Base-by-base conservation (phyloP, 441 rosid genomes). In the Erodium texanum region DNA sequence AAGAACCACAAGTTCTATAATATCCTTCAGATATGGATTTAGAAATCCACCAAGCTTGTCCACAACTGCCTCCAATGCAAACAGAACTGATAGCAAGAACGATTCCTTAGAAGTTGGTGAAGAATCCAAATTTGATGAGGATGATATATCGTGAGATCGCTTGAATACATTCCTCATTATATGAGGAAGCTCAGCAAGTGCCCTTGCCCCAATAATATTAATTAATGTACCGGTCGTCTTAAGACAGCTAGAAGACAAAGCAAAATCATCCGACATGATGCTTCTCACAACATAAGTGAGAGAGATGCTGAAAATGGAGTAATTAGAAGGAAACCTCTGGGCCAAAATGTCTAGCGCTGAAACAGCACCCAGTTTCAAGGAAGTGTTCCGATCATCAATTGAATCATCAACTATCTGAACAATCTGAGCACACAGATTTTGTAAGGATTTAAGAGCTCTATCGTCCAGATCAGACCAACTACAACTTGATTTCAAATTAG, bases 41-140 rank as follows among this genome's bases (percentile, higher is more conserved):
- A 95, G 75, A 77, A 95, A 95, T 66, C 97, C 90, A 70, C 97
- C 99, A 74, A 95, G 92, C 80, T 92, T 89, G 77, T 87, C 96
- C 65, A 90, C 80, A 71, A 87, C 95, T 41, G 97, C 97, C 76
- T 92, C 96, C 78, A 95, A 78, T 22, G 85, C 68, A 38, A 83
- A 75, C 64, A 95, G 90, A 82, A 89, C 71, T 71, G 98, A 86
- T 24, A 82, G 74, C 86, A 83, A 65, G 29, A 83, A 69, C 72
- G 90, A 81, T 70, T 80, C 84, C 66, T 65, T 72, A 41, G 73
- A 69, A 36, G 71, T 73, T 24, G 75, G 6, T 34, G 41, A 34
- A 34, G 41, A 34, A 34, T 34, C 41, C 41, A 34, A 34, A 34
- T 34, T 34, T 34, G 7, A 68, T 36, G 68, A 36, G 45, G 66